Conservation (phyloP, 208 protist genomes). For the Endotrypanum monterogeii region DNA sequence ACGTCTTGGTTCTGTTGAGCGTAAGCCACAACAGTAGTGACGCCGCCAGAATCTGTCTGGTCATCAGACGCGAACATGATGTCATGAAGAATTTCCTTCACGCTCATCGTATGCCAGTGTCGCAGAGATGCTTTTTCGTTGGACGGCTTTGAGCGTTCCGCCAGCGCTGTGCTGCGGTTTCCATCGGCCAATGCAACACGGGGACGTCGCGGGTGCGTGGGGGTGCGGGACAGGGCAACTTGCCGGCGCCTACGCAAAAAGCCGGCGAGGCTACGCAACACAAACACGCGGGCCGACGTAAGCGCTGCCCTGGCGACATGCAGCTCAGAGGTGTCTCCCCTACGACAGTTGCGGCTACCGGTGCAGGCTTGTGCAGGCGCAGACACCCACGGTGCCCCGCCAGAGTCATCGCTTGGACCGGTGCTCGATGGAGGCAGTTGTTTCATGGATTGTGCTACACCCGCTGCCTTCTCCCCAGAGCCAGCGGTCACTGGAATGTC, state of each 20-base stretch:
- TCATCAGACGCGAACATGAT: slow-evolving; percentile 27
- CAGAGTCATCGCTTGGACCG: background rate
- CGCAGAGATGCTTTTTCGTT: background rate
- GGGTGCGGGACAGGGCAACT: slow-evolving; percentile 26
- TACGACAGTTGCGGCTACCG: background rate
- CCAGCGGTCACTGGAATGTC: background rate
- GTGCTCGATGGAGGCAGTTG: background rate
- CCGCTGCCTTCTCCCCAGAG: background rate
- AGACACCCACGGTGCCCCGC: background rate
- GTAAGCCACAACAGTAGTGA: slow-evolving; percentile 10
- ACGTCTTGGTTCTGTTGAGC: slow-evolving; percentile 34
- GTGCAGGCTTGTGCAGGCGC: background rate
- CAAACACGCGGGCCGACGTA: slow-evolving; percentile 59
- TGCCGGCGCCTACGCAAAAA: slow-evolving; percentile 53
- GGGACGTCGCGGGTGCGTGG: background rate
- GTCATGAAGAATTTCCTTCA: slow-evolving; percentile 35
- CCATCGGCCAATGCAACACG: background rate
- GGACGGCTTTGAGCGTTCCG: background rate
- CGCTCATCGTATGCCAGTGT: slow-evolving; percentile 15
- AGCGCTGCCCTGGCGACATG: slow-evolving; percentile 43
- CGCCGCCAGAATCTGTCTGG: background rate
- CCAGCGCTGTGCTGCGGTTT: background rate
- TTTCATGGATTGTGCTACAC: background rate
- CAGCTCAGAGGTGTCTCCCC: slow-evolving; percentile 19
- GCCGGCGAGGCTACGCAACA: slow-evolving; percentile 58